phyloP scores from a whole-genome alignment of 805 yeast genomes.

The Myxozyma udenii region DNA sequence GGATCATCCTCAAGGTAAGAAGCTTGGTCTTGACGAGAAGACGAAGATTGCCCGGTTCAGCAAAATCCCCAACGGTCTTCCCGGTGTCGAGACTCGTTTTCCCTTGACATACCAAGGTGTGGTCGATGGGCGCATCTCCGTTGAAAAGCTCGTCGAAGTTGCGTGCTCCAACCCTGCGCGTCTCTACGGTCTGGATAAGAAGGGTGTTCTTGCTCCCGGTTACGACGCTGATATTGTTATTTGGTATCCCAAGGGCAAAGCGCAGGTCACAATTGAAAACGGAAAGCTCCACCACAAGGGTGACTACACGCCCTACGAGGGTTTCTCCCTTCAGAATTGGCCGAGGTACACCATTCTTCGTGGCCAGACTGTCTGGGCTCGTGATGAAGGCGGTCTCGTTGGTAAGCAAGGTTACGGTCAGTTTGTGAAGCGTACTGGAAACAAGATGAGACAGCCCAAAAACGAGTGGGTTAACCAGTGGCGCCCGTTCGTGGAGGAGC shows the following conservation, averaged over 20 bases:
- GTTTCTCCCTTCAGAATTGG: constrained; percentile 46
- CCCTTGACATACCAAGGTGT: constrained; percentile 48
- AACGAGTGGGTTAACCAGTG: constrained; percentile 25
- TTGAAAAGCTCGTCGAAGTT: constrained; percentile 47
- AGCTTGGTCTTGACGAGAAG: constrained; percentile 39
- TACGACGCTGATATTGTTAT: constrained; percentile 50
- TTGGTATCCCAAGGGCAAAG: constrained; percentile 46
- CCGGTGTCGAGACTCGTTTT: constrained; percentile 50
- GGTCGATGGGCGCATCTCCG: constrained; percentile 42
- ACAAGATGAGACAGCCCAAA: constrained; percentile 18
- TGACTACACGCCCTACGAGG: constrained; percentile 38
- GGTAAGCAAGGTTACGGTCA: constrained; percentile 29
- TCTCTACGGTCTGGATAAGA: constrained; percentile 45
- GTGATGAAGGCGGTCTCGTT: constrained; percentile 24
- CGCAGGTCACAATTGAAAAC: constrained; percentile 39
- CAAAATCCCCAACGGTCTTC: constrained; percentile 49
- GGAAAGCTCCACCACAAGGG: constrained; percentile 29
- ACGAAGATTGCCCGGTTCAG: constrained; percentile 44
- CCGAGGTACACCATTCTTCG: constrained; percentile 47
- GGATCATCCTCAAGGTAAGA: constrained; percentile 45
- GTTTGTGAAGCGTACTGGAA: constrained; percentile 25
- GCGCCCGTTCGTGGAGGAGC: constrained; percentile 15
- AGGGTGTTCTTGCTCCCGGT: constrained; percentile 48
- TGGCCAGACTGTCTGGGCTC: constrained; percentile 27
- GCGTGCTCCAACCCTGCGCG: constrained; percentile 48